phyloP scores from a whole-genome alignment of 768 basidiomycete genomes.

The Xerocomus spinulosus region DNA sequence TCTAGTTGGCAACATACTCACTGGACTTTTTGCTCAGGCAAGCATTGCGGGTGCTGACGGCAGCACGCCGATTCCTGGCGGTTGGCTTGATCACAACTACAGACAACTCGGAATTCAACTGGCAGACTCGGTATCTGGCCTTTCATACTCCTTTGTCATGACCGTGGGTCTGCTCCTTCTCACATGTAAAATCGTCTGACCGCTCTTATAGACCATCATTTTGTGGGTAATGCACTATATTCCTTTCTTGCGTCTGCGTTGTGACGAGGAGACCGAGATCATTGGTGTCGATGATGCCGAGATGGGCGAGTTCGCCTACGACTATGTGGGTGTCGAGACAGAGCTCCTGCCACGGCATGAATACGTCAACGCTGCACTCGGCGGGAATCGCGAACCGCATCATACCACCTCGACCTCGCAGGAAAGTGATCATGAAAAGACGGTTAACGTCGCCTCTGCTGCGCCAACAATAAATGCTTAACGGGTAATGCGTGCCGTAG shows the following conservation, averaged over 20 bases:
- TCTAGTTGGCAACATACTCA: constrained; percentile 76
- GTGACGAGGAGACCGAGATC: constrained; percentile 60
- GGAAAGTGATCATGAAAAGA: constrained; percentile 29
- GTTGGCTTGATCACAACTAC: constrained; percentile 83
- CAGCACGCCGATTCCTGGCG: constrained; percentile 58
- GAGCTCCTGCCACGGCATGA: constrained; percentile 37
- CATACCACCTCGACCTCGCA: constrained; percentile 26
- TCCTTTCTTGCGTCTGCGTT: constrained; percentile 73
- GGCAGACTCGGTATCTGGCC: constrained; percentile 63
- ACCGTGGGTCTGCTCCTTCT: constrained; percentile 47
- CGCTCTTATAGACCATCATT: constrained; percentile 56
- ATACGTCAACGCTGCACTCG: constrained; percentile 24
- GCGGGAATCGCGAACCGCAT: constrained; percentile 34
- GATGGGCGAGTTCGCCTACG: constrained; percentile 87
- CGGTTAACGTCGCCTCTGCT: not conserved
- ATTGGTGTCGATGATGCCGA: constrained; percentile 87
- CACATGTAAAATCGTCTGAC: not conserved
- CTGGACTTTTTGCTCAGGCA: constrained; percentile 82
- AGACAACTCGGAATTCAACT: constrained; percentile 84
- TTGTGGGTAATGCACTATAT: constrained; percentile 87
- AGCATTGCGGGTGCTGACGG: constrained; percentile 82
- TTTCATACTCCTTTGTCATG: constrained; percentile 70
- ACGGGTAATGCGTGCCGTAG: not conserved
- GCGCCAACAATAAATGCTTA: not conserved
- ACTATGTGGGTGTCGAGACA: constrained; percentile 73